Base-by-base conservation (phyloP, 2,329 filamentous ascomycete species). In the Aspergillus sp. region DNA sequence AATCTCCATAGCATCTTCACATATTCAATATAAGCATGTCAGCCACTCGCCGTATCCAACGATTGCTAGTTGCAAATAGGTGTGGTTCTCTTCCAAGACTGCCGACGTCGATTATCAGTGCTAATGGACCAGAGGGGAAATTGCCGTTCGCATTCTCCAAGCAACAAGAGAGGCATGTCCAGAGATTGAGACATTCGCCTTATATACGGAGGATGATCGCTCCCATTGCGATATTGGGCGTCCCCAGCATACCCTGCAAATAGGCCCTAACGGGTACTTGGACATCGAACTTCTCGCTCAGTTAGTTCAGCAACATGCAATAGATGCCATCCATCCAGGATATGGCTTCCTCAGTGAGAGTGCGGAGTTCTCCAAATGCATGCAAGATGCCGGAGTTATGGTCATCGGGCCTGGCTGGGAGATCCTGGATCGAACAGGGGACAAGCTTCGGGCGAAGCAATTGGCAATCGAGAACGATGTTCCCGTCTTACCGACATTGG, bases 331-430 rank as follows among this genome's bases (percentile, higher is more conserved):
- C 0, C 83, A 86, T 66, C 83, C 84, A 0, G 84, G 83, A 4
- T 87, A 87, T 71, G 84, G 84, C 9, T 87, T 96, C 70, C 73
- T 86, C 2, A 83, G 81, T 12, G 84, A 86, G 64, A 82, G 76
- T 21, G 73, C 79, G 2, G 77, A 79, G 0, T 84, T 86, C 51
- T 75, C 81, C 0, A 67, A 64, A 40, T 70, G 76, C 12, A 79
- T 83, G 74, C 72, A 78, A 3, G 79, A 83, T 56, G 77, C 76
- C 0, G 72, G 75, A 1, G 73, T 78, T 2, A 67, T 78, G 8
- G 81, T 86, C 2, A 74, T 86, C 9, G 84, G 84, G 0, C 84
- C 84, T 1, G 82, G 82, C 1, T 76, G 76, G 64, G 87, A 87
- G 27, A 83, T 85, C 52, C 66, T 86, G n/a, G 73, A 72, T 9